Evolutionary conservation across 345 rosid genomes (phyloP).

Genomic region (Salix viminalis): DNA sequence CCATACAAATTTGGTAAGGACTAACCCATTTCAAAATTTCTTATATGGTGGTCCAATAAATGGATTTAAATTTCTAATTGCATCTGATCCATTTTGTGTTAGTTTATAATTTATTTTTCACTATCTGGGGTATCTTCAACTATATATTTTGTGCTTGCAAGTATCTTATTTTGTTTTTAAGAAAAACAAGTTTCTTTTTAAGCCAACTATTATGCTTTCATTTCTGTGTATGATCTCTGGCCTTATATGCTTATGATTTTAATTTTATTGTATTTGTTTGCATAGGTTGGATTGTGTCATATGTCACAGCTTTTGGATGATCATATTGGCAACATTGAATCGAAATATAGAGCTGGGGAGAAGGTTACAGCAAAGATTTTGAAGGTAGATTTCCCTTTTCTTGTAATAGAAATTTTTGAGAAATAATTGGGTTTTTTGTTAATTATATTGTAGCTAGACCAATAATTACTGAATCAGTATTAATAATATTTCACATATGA

Average conservation of each 20-base stretch:
- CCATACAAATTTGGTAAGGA: constrained; percentile 65
- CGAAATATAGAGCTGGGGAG: constrained; percentile 68
- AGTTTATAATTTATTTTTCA: too few species aligned
- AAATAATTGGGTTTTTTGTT: too few species aligned
- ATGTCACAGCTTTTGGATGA: constrained; percentile 72
- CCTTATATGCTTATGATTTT: background rate
- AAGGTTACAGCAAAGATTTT: constrained; percentile 68
- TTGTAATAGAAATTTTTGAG: background rate
- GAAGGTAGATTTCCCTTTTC: constrained; percentile 46
- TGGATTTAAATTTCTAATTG: background rate
- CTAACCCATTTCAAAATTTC: background rate
- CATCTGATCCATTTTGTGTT: background rate
- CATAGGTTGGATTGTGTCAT: constrained; percentile 92
- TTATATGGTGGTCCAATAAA: background rate
- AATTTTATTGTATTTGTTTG: background rate
- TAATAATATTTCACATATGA: too few species aligned
- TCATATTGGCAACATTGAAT: constrained; percentile 48
- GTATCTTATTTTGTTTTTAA: too few species aligned
- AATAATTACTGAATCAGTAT: too few species aligned
- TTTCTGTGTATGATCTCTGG: too few species aligned
- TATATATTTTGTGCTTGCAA: too few species aligned
- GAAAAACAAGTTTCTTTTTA: too few species aligned
- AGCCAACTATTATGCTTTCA: too few species aligned
- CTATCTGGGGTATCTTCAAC: background rate
- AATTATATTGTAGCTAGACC: too few species aligned